Base-by-base conservation (phyloP, 306 rosid species). In the Cercis canadensis region DNA sequence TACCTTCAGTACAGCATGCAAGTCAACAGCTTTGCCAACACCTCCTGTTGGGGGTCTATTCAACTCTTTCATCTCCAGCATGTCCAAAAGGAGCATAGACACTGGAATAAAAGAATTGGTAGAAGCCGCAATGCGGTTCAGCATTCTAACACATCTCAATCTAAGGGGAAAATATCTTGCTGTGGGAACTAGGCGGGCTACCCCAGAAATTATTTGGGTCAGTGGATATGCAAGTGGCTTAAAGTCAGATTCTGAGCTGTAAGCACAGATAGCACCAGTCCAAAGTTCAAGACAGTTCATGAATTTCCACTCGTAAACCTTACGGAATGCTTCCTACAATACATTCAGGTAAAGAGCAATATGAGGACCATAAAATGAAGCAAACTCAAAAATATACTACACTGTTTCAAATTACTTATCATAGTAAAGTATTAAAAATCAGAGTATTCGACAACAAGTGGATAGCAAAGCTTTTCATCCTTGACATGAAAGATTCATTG, bases 41-140 rank as follows among this genome's bases (percentile, higher is more conserved):
- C 97, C 98, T 29, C 96, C 96, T 16, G 92, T 86, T 5, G 97
- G 85, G 40, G 96, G 80, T 50, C 87, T 81, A 77, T 86, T 93
- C 81, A 93, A 75, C 83, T 93, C 98, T 67, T 93, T 93, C 96
- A 90, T 94, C 75, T 90, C 98, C 62, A 94, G 84, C 96, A 90
- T 94, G 78, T 94, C 97, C 86, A 94, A 81, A 72, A 93, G 96
- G 45, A 88, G 93, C 85, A 88, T 82, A 69, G 98, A 87, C 47
- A 94, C 92, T 0, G 97, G 97, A 55, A 87, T 75, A 76, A 85
- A 90, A 72, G 88, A 84, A 62, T 81, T 73, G 10, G 96, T 84
- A 0, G 90, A 82, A 63, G 90, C 78, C 43, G 96, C 90, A 69
- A 94, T 78, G 52, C 81, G 86, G 76, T 94, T 90, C 65, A 90